Evolutionary conservation across 169 alveolate species (phyloP), one percentile per base, ranked within the genome.

Genomic region (Plasmodium billcollinsi): DNA sequence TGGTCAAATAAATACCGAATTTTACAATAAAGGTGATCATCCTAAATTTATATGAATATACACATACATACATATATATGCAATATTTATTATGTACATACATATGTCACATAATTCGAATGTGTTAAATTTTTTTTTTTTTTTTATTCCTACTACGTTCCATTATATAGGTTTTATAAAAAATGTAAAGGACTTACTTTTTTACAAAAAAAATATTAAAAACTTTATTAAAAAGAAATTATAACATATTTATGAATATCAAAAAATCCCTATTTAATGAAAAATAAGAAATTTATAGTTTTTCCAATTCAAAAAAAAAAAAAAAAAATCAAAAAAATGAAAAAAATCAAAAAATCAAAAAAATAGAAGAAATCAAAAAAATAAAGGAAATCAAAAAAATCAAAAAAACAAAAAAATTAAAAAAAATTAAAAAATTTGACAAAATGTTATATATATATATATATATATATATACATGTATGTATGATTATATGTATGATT

Each of bases 161-260:
- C 43, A 4, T 12, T 20, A 47, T 29, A n/a, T 18, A 75, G 89
- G 89, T 14, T 62, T 75, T 72, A 75, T 75, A 63, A 75, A 18
- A 18, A 75, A 75, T 61, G 74, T 75, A 18, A 50, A 75, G 14
- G 89, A 65, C 21, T 74, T 47, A 49, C 29, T 75, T 20, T 75
- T 75, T 75, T 75, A 63, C 74, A 62, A 75, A 75, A 75, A 75
- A 75, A 75, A 63, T 67, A 72, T 75, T 12, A 74, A 75, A 26
- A 39, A 75, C 14, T 75, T 75, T 63, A 49, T 62, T 21, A 75
- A 75, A 61, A 75, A 75, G 65, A 20, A 20, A 47, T 47, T 67
- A 62, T 75, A 62, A 65, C 18, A 39, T 20, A 39, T 62, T 3
- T 63, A 43, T 65, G 26, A 7, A 29, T 63, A 33, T 59, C 24